Evolutionary conservation across 768 basidiomycete genomes (phyloP).

Genomic region (Lactarius akahatsu): DNA sequence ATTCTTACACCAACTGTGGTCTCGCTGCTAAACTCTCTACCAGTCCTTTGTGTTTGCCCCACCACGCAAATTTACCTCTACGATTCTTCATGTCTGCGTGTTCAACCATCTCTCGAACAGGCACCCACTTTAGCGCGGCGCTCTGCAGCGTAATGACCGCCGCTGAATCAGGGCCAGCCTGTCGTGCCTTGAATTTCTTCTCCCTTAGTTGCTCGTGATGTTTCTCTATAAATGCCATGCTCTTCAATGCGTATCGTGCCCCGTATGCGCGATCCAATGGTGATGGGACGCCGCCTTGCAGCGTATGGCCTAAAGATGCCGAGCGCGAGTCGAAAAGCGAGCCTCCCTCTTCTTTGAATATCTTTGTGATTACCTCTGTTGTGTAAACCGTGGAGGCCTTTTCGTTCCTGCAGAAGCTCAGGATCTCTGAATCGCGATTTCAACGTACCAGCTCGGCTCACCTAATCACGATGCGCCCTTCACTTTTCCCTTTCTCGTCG

Average conservation of each 20-base stretch:
- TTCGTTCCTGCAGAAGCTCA: slow-evolving; percentile 63
- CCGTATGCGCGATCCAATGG: slow-evolving; percentile 92
- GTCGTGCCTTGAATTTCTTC: slow-evolving; percentile 52
- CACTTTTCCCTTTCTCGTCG: slow-evolving; percentile 85
- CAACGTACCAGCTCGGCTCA: slow-evolving; percentile 39
- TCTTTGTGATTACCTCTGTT: slow-evolving; percentile 88
- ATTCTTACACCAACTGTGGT: slow-evolving; percentile 46
- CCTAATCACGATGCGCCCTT: slow-evolving; percentile 93
- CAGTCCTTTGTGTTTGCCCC: slow-evolving; percentile 65
- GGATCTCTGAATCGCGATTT: slow-evolving; percentile 1
- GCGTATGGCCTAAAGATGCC: slow-evolving; percentile 94
- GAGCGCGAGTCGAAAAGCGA: slow-evolving; percentile 89
- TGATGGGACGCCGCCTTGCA: slow-evolving; percentile 95
- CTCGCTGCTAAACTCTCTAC: slow-evolving; percentile 73
- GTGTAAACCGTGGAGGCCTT: slow-evolving; percentile 84
- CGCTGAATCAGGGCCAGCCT: slow-evolving; percentile 64
- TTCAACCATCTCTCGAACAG: slow-evolving; percentile 77
- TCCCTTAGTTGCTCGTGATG: slow-evolving; percentile 60
- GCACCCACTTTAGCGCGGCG: slow-evolving; percentile 76
- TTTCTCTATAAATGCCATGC: slow-evolving; percentile 91
- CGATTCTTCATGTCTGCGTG: slow-evolving; percentile 92
- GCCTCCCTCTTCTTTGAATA: slow-evolving; percentile 94
- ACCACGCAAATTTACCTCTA: slow-evolving; percentile 77
- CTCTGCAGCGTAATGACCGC: slow-evolving; percentile 92
- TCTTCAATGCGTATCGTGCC: slow-evolving; percentile 83